phyloP scores from a whole-genome alignment of 169 alveolate genomes.

The Perkinsus chesapeaki region DNA sequence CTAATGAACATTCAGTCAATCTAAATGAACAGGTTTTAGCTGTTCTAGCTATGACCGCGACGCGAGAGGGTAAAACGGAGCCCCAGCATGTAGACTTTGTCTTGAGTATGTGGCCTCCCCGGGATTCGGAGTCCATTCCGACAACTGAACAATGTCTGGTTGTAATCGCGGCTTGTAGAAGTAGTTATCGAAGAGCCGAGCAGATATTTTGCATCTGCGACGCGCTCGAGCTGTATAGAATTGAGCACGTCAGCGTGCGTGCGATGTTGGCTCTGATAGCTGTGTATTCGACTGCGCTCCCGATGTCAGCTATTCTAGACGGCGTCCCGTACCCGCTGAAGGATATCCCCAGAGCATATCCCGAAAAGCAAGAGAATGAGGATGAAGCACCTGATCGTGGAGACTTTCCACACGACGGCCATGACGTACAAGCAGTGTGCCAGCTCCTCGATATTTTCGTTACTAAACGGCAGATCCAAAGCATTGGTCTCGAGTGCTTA shows the following conservation, averaged over 20 bases:
- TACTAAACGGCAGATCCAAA: background rate
- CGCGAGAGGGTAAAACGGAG: background rate
- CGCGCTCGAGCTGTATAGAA: background rate
- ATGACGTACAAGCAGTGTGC: background rate
- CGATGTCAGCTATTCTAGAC: background rate
- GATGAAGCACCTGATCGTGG: background rate
- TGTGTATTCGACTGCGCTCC: background rate
- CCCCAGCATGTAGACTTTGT: background rate
- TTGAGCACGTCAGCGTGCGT: background rate
- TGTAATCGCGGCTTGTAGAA: background rate
- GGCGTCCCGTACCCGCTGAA: background rate
- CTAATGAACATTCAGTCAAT: background rate
- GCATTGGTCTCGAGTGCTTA: background rate
- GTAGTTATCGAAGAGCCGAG: background rate
- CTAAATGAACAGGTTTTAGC: background rate
- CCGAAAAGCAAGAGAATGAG: background rate
- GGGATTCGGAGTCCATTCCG: background rate
- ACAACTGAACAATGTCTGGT: background rate
- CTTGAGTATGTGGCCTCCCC: background rate
- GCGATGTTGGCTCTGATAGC: background rate
- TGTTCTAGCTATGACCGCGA: background rate
- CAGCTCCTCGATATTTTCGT: background rate
- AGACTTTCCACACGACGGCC: background rate
- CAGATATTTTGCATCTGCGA: background rate
- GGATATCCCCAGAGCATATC: background rate